Conservation (phyloP, 495 filamentous ascomycete species). For the Penicillium pancosmium region DNA sequence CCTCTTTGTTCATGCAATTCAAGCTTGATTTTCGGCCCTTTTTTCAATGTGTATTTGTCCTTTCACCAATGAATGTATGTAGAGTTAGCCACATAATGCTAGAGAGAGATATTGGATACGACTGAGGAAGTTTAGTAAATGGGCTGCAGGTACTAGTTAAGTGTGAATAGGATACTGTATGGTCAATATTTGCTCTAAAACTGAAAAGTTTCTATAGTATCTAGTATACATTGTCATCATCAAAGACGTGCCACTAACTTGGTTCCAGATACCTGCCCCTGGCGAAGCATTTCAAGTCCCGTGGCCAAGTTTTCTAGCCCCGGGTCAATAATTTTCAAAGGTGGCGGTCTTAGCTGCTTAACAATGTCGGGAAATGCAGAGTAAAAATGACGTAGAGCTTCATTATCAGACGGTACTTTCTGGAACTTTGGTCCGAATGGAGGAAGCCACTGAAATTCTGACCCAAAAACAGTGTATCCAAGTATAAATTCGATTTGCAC, state of each 20-base stretch:
- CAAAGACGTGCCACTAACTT: conserved; percentile 14
- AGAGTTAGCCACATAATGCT: too few species aligned
- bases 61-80: too few species aligned
- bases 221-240: background rate
- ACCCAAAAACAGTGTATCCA: conserved; percentile 22
- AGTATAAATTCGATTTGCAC: conserved; percentile 21
- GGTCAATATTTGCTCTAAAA: too few species aligned
- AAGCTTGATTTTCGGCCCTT: too few species aligned
- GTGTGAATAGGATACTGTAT: too few species aligned
- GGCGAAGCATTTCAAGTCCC: conserved; percentile 22
- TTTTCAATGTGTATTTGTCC: too few species aligned
- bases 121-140: too few species aligned
- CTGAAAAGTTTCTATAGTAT: too few species aligned
- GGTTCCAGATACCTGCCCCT: conserved; percentile 18
- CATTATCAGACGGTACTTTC: conserved; percentile 14
- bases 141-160: too few species aligned
- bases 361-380: background rate
- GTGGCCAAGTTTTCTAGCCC: conserved; percentile 14
- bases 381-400: conserved; percentile 21
- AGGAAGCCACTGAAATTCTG: conserved; percentile 19
- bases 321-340: conserved; percentile 10
- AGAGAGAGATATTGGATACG: too few species aligned
- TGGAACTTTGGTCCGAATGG: conserved; percentile 26
- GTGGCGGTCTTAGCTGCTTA: conserved; percentile 14
- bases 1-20: too few species aligned